phyloP scores from a whole-genome alignment of 139 green algal species.

The Chlorella sorokiniana region DNA sequence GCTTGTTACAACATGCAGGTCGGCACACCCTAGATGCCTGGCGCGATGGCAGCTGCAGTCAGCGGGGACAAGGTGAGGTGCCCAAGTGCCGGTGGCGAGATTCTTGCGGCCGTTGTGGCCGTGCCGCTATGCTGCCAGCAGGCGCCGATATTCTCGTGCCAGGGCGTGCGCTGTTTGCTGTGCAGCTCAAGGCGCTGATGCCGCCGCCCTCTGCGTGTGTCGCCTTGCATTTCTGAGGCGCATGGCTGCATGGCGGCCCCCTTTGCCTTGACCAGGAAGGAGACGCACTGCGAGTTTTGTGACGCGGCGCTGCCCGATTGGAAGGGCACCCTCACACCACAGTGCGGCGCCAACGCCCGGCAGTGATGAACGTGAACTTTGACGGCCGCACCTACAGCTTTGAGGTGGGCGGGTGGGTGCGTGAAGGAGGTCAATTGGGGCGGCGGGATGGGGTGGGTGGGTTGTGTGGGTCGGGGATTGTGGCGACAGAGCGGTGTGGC shows the following conservation, averaged over 20 bases:
- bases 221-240: too few relatives aligned
- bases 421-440: too few relatives aligned
- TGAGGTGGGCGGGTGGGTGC: slow-evolving; percentile 13
- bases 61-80: slow-evolving; percentile 72
- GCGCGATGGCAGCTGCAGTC: slow-evolving; percentile 88
- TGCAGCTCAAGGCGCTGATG: too few relatives aligned
- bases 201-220: too few relatives aligned
- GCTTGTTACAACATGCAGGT: slow-evolving; percentile 24
- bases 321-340: slow-evolving; percentile 72
- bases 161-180: too few relatives aligned
- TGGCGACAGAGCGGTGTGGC: too few relatives aligned
- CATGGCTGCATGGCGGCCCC: too few relatives aligned
- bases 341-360: slow-evolving; percentile 65
- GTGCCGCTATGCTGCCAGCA: too few relatives aligned
- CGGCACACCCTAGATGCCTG: slow-evolving; percentile 69
- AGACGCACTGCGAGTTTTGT: slow-evolving; percentile 91
- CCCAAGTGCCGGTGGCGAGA: too few relatives aligned
- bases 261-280: slow-evolving; percentile 57
- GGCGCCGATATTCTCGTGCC: too few relatives aligned
- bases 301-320: slow-evolving; percentile 76
- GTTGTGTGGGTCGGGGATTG: background rate
- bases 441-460: too few relatives aligned
- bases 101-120: too few relatives aligned
- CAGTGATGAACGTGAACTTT: slow-evolving; percentile 94
- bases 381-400: slow-evolving; percentile 74